A percentile compares a stretch with the other conserved stretches of the same genome.
phyloP scores from a whole-genome alignment of 495 filamentous ascomycete genomes.

The Aspergillus asperescens region DNA sequence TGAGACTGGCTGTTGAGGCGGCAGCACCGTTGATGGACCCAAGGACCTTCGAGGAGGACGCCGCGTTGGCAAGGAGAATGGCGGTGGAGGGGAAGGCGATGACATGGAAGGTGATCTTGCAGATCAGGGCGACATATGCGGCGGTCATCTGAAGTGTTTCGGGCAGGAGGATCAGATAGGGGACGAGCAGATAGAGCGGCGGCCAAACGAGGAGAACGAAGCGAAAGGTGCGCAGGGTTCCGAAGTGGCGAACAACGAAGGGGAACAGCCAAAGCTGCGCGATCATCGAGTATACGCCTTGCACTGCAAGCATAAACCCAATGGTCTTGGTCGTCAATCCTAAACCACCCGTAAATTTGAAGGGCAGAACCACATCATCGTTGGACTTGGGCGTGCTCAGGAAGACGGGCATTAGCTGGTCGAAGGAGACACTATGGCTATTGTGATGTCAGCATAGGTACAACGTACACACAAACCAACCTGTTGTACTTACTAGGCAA shows the following conservation, averaged over 20 bases:
- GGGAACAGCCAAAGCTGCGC: constrained; percentile 81
- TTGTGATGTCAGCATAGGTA: constrained; percentile 33
- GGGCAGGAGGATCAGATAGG: constrained; percentile 84
- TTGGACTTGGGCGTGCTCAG: constrained; percentile 66
- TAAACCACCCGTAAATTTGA: constrained; percentile 86
- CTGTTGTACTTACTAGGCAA: constrained; percentile 82
- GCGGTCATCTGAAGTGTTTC: constrained; percentile 61
- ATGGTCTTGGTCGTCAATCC: constrained; percentile 74
- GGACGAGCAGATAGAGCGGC: constrained; percentile 79
- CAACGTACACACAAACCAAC: constrained; percentile 2
- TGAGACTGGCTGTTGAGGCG: constrained; percentile 81
- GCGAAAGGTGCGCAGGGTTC: constrained; percentile 72
- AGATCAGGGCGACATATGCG: constrained; percentile 68
- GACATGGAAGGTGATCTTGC: constrained; percentile 83
- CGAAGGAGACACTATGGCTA: constrained; percentile 88
- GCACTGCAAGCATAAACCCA: constrained; percentile 78
- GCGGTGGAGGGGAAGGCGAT: constrained; percentile 81
- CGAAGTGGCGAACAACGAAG: constrained; percentile 62
- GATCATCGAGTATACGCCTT: constrained; percentile 85
- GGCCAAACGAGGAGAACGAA: constrained; percentile 76
- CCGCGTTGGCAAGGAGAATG: constrained; percentile 79
- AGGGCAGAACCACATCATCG: constrained; percentile 57
- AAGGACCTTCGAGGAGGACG: constrained; percentile 71
- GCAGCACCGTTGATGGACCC: constrained; percentile 92
- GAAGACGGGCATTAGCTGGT: constrained; percentile 88